Conservation (phyloP, 805 yeast species). For the Kodamaea restingae region DNA sequence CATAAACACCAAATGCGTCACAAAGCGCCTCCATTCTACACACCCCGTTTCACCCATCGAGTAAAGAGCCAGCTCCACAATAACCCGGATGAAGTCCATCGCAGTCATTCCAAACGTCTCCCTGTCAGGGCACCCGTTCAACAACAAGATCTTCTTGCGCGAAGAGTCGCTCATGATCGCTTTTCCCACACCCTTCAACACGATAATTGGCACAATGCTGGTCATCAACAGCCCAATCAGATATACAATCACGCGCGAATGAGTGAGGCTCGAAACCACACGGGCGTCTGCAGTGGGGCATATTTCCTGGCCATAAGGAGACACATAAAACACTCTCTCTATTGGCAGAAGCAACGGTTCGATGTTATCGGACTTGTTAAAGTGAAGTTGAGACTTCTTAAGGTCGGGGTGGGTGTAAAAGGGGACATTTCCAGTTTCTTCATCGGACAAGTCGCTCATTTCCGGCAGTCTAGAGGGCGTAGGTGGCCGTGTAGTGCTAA, state of each 20-base stretch:
- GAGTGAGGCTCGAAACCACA: conserved; percentile 48
- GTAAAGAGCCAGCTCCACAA: conserved; percentile 54
- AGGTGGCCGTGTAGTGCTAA: conserved; percentile 12
- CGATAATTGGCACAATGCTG: conserved; percentile 73
- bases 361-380: conserved; percentile 52
- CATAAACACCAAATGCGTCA: conserved; percentile 63
- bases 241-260: conserved; percentile 57
- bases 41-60: conserved; percentile 26
- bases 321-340: conserved; percentile 68
- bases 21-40: conserved; percentile 39
- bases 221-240: conserved; percentile 91
- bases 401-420: conserved; percentile 78
- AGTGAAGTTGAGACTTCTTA: conserved; percentile 68
- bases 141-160: conserved; percentile 53
- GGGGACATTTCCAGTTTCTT: conserved; percentile 54
- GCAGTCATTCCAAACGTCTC: conserved; percentile 74
- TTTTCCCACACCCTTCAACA: conserved; percentile 68
- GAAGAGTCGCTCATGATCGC: conserved; percentile 39
- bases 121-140: conserved; percentile 75
- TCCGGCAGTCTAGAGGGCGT: conserved; percentile 1
- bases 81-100: conserved; percentile 49
- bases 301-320: conserved; percentile 84
- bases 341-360: conserved; percentile 73
- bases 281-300: conserved; percentile 68
- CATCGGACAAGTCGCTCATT: conserved; percentile 11